Percentiles rank a stretch among this genome's conserved stretches.
These are phyloP conservation scores for Malassezia vespertilionis DNA, from an alignment of 1,284 basidiomycete species.

Conservation along the genomic window DNA sequence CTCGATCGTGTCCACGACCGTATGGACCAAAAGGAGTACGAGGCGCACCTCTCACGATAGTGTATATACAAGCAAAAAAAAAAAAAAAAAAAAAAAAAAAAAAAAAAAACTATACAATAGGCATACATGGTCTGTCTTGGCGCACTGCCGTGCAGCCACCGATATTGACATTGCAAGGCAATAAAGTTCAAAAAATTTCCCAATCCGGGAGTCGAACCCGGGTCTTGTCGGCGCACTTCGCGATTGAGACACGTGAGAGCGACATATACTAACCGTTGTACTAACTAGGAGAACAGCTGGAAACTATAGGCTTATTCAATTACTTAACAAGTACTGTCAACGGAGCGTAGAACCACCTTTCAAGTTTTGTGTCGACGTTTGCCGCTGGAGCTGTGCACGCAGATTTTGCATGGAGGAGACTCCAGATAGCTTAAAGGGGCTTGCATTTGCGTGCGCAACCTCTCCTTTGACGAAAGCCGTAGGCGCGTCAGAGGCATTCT, in stretches of 20 bases:
- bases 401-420: neutral
- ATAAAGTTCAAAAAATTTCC: slow-evolving; percentile 11
- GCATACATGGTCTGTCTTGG: neutral
- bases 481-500: no score
- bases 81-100: no score
- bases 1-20: slow-evolving; percentile 38
- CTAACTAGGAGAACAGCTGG: slow-evolving; percentile 19
- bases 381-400: neutral
- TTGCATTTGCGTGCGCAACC: no score
- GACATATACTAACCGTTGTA: slow-evolving; percentile 23
- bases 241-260: slow-evolving; percentile 14
- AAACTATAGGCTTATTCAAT: neutral
- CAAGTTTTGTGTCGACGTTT: neutral
- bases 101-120: neutral
- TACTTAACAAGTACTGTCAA: no score
- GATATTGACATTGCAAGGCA: neutral
- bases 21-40: slow-evolving; percentile 17
- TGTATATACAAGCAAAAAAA: neutral
- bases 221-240: slow-evolving; percentile 22
- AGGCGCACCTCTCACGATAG: neutral
- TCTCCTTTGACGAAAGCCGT: no score
- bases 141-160: neutral
- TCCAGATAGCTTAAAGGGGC: no score
- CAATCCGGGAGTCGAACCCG: slow-evolving; percentile 23
- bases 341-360: no score